These are phyloP conservation scores for Quercus variabilis DNA, from an alignment of 306 rosid species.

Conservation along the genomic window DNA sequence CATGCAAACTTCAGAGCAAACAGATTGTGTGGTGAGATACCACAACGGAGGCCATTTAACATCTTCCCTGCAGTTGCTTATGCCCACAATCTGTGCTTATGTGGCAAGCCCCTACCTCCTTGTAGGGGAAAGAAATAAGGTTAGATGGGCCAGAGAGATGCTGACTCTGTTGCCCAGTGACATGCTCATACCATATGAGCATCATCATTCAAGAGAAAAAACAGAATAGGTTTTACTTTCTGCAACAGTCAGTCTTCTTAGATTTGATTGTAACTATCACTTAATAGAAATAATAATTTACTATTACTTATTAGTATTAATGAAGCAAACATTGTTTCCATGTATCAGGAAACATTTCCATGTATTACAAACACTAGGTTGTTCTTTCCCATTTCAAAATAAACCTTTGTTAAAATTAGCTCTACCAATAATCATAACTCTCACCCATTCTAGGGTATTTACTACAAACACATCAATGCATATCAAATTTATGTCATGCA, in stretches of 20 bases:
- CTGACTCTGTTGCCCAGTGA: constrained; percentile 41
- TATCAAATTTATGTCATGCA: not conserved
- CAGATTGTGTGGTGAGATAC: constrained; percentile 88
- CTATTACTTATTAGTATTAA: not conserved
- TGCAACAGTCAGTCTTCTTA: not conserved
- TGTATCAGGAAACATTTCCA: not conserved
- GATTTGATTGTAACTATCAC: not conserved
- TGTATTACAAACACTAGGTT: not conserved
- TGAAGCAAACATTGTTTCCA: too few relatives aligned
- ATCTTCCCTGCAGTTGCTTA: constrained; percentile 78
- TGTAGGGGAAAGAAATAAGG: constrained; percentile 46
- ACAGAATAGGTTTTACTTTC: constrained; percentile 22
- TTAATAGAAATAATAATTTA: not conserved
- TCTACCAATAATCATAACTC: too few relatives aligned
- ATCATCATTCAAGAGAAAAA: constrained; percentile 20
- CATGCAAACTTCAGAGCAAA: constrained; percentile 91
- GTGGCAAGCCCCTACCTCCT: constrained; percentile 87
- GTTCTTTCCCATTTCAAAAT: not conserved
- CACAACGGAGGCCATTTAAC: constrained; percentile 81
- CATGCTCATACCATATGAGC: constrained; percentile 41
- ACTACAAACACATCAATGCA: not conserved
- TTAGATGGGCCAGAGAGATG: constrained; percentile 49
- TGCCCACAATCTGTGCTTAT: constrained; percentile 80
- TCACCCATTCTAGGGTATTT: not conserved
- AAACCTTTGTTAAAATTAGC: not conserved